These are phyloP conservation scores for Pseudopithomyces maydicus DNA, from an alignment of 2,329 filamentous ascomycete genomes.

Conservation along the genomic window DNA sequence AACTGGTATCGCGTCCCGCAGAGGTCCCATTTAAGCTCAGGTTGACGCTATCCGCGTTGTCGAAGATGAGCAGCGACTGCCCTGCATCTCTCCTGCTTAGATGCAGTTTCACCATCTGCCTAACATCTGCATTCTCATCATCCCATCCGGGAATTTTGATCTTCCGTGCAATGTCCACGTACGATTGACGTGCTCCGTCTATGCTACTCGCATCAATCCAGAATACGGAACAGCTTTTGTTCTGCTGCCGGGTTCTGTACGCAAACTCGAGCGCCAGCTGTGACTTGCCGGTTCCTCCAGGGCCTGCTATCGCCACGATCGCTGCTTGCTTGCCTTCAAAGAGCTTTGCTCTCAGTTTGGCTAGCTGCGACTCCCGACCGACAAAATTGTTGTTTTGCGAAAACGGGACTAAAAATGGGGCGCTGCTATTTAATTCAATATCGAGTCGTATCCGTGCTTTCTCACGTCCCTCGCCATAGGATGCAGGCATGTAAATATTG, in stretches of 20 bases:
- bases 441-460: neutral
- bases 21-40: conserved; percentile 11
- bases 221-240: conserved; percentile 26
- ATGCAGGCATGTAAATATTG: conserved; percentile 13
- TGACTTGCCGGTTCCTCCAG: neutral
- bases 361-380: conserved; percentile 28
- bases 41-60: conserved; percentile 33
- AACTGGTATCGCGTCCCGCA: conserved; percentile 17
- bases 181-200: conserved; percentile 49
- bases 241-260: neutral
- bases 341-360: conserved; percentile 30
- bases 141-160: conserved; percentile 32
- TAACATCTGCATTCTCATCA: conserved; percentile 8
- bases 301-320: neutral
- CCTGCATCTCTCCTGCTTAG: conserved; percentile 8
- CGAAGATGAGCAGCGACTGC: conserved; percentile 19
- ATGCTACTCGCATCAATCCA: conserved; percentile 51
- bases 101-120: conserved; percentile 21
- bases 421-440: conserved; percentile 3
- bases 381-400: conserved; percentile 30
- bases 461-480: neutral
- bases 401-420: conserved; percentile 33
- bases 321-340: neutral
- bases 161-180: conserved; percentile 24
- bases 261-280: neutral